A percentile compares a stretch with the other conserved stretches of the same genome.
Evolutionary conservation across 1,139 yeast species (phyloP).

Genomic region (Candida sp.): DNA sequence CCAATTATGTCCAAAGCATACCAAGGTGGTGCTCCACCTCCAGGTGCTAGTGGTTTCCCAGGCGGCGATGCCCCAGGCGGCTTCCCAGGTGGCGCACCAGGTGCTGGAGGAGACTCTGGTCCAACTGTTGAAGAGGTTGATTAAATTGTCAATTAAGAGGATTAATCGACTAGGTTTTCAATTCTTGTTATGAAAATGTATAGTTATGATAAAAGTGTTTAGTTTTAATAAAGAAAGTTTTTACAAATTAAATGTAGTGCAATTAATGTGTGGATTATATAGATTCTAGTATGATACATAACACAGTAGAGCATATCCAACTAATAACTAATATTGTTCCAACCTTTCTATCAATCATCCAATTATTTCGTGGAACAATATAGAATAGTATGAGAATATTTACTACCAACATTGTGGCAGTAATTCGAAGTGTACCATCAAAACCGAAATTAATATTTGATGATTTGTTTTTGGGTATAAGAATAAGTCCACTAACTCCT

Average conservation of each 20-base stretch:
- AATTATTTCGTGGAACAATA: slow-evolving; percentile 58
- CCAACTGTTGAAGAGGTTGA: slow-evolving; percentile 78
- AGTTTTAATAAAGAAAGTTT: background rate
- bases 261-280: background rate
- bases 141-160: slow-evolving; percentile 19
- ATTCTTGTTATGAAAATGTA: background rate
- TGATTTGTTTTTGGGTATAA: slow-evolving; percentile 24
- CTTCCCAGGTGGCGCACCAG: slow-evolving; percentile 35
- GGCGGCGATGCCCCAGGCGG: slow-evolving; percentile 41
- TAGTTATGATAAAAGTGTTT: background rate
- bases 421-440: slow-evolving; percentile 40
- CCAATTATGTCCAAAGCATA: slow-evolving; percentile 67
- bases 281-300: slow-evolving; percentile 31
- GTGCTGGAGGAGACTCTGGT: slow-evolving; percentile 43
- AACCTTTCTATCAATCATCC: slow-evolving; percentile 60
- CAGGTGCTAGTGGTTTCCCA: slow-evolving; percentile 29
- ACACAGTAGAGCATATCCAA: slow-evolving; percentile 51
- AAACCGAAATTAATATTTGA: slow-evolving; percentile 30
- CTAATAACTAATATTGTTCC: slow-evolving; percentile 52
- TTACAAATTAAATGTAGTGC: background rate
- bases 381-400: slow-evolving; percentile 52
- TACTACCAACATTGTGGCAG: slow-evolving; percentile 49
- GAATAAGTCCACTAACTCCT: slow-evolving; percentile 59
- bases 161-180: background rate
- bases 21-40: slow-evolving; percentile 51